Base-by-base conservation (phyloP, 2,329 filamentous ascomycete genomes). In the Alternaria infectoria region DNA sequence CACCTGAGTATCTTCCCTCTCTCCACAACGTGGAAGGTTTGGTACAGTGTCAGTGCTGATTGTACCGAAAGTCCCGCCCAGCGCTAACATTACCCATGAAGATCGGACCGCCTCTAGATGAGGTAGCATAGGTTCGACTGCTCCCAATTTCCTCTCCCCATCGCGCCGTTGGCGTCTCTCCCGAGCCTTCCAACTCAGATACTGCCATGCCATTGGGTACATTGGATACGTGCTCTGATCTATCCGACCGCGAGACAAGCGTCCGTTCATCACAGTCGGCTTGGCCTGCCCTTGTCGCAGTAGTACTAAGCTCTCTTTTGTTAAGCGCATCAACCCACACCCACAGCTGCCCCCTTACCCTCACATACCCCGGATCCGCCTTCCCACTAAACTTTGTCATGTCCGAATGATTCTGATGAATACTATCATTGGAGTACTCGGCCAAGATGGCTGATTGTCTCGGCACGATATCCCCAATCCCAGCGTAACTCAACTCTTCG, bases 211-310 rank as follows among this genome's bases (percentile, higher is more conserved):
- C 12, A 4, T 15, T 3, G 30, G 30, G 13, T 36, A 8, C 13
- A 15, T 15, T 4, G 2, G 30, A 36, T 15, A 7, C 7, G 3
- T 15, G 13, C 30, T 36, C 30, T 36, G 30, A 36, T 4, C 7
- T 8, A 6, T 15, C 7, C 30, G 30, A 7, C 6, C 1, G 30
- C 13, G 30, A 36, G 13, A 36, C 12, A 8, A 36, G 30, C 15
- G 30, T 36, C 7, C 30, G 30, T 36, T 36, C 13, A 8, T 15
- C 13, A 1, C 0, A 36, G 7, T 15, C 30, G 0, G 30, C 1
- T 36, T 36, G 30, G 2, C 0, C 1, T 36, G 13, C 2, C 0
- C 0, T 36, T 4, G 30, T 7, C 30, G 1, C 30, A 15, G 30
- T 15, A 8, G 6, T 8, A 36, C 6, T 15, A 4, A 4, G 30